These are phyloP conservation scores for Hypoxylon sp. DNA, from an alignment of 2,329 filamentous ascomycete species.

Conservation along the genomic window DNA sequence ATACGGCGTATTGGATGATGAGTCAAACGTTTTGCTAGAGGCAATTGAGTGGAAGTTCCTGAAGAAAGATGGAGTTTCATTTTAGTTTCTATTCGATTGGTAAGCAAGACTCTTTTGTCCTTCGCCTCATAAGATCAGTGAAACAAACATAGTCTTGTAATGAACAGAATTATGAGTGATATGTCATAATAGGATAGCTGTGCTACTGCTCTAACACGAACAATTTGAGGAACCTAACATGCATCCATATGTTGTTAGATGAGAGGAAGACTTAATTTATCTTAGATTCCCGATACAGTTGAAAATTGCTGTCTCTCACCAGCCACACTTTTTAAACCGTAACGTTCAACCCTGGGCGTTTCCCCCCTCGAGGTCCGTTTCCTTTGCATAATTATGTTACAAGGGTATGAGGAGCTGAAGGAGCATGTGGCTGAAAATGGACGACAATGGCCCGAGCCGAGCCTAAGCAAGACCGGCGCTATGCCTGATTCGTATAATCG, in stretches of 20 bases:
- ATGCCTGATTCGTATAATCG: constrained; percentile 2
- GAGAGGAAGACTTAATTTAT: background rate
- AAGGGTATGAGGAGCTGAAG: background rate
- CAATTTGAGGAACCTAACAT: background rate
- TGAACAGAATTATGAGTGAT: no score
- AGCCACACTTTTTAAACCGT: background rate
- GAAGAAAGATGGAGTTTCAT: no score
- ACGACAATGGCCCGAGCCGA: background rate
- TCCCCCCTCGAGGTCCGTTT: background rate
- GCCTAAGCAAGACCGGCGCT: background rate
- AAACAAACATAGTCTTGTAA: no score
- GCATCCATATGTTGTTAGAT: background rate
- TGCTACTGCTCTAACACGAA: no score
- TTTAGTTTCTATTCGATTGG: no score
- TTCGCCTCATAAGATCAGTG: no score
- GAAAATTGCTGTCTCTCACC: background rate
- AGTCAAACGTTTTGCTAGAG: no score
- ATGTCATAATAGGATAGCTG: no score
- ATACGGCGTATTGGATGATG: no score
- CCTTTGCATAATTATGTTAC: background rate
- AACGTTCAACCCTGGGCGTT: background rate
- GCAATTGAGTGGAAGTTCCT: no score
- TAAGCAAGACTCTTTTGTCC: no score
- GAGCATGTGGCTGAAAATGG: background rate
- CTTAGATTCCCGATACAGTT: background rate